A percentile compares a stretch with the other conserved stretches of the same genome.
phyloP scores from a whole-genome alignment of 441 rosid genomes.

The Croton laevigatus region DNA sequence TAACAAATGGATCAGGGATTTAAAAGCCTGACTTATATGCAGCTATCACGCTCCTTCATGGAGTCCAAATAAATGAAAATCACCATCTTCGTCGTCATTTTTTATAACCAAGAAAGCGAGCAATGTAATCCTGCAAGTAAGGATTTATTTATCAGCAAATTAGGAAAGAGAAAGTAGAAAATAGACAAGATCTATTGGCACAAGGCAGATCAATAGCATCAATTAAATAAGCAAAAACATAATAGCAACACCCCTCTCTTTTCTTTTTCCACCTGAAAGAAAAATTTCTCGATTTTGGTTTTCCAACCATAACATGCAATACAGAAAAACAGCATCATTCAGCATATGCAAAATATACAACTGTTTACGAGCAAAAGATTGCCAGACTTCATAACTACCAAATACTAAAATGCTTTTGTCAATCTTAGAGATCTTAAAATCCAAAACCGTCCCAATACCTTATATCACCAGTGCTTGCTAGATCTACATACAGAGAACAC shows the following conservation, averaged over 20 bases:
- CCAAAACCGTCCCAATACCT: background rate
- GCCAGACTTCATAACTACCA: background rate
- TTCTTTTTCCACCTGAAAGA: background rate
- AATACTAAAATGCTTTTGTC: background rate
- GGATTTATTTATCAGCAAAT: slow-evolving; percentile 21
- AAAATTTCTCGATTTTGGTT: background rate
- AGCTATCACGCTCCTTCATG: slow-evolving; percentile 11
- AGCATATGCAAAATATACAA: background rate
- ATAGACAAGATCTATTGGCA: background rate
- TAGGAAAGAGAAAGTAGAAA: background rate
- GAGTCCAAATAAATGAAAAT: slow-evolving; percentile 24
- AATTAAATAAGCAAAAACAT: background rate
- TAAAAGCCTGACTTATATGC: slow-evolving; percentile 14
- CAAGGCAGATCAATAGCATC: slow-evolving; percentile 1
- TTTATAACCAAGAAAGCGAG: slow-evolving; percentile 35
- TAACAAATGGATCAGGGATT: slow-evolving; percentile 17
- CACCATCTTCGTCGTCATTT: slow-evolving; percentile 29
- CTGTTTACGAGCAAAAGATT: background rate
- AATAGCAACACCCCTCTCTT: background rate
- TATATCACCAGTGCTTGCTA: background rate
- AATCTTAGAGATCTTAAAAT: background rate
- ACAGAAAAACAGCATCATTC: background rate
- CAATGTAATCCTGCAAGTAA: slow-evolving; percentile 45
- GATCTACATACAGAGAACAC: background rate
- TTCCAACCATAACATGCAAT: background rate